Percentiles rank a stretch among this genome's conserved stretches.
These are phyloP conservation scores for Pichia sp. DNA, from an alignment of 1,139 yeast species.

Conservation along the genomic window DNA sequence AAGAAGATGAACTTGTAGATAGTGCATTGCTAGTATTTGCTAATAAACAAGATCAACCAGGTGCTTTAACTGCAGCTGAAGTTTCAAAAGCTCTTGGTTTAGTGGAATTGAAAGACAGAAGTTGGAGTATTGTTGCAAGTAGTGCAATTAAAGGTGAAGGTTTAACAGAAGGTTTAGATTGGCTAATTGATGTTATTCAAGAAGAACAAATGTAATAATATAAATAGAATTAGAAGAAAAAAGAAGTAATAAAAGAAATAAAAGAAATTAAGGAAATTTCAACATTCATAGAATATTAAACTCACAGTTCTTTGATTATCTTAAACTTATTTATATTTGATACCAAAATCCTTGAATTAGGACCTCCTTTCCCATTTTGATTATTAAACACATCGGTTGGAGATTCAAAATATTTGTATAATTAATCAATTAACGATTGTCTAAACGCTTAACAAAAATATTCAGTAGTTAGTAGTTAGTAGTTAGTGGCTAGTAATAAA, in stretches of 20 bases:
- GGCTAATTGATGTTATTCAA: slow-evolving; percentile 93
- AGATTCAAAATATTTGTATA: neutral
- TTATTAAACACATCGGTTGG: no score
- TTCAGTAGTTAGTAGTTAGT: no score
- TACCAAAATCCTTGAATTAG: no score
- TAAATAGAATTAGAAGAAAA: neutral
- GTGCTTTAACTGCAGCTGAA: slow-evolving; percentile 91
- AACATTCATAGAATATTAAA: neutral
- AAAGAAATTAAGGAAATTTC: no score
- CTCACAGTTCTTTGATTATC: no score
- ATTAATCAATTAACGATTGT: neutral
- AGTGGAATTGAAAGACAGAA: slow-evolving; percentile 86
- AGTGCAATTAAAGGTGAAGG: slow-evolving; percentile 97
- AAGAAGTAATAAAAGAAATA: no score
- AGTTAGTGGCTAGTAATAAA: no score
- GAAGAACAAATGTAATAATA: slow-evolving; percentile 63
- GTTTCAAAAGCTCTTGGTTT: slow-evolving; percentile 82
- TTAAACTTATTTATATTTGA: no score
- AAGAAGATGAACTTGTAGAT: slow-evolving; percentile 86
- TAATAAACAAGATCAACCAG: slow-evolving; percentile 94
- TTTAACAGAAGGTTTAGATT: slow-evolving; percentile 89
- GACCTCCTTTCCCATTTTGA: no score
- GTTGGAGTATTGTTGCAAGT: slow-evolving; percentile 97
- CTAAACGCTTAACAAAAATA: neutral
- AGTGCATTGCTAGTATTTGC: slow-evolving; percentile 92